These are phyloP conservation scores for Tolypocladium guangdongense DNA, from an alignment of 2,329 filamentous ascomycete species.

Conservation along the genomic window DNA sequence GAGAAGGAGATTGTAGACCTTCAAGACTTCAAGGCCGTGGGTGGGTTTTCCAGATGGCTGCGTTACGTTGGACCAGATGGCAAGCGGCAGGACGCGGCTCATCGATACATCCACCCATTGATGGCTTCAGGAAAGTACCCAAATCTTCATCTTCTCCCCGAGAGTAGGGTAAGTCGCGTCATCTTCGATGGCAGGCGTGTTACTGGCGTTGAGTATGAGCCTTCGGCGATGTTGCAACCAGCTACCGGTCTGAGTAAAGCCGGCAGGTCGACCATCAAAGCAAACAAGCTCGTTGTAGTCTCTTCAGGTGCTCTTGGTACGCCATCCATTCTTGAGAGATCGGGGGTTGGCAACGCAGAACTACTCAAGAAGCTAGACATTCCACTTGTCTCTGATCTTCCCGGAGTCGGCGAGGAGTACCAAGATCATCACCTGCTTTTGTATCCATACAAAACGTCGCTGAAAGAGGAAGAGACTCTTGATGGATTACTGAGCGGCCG, in stretches of 20 bases:
- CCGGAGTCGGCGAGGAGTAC: slow-evolving; percentile 42
- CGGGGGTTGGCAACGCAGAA: slow-evolving; percentile 44
- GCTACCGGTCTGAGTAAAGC: slow-evolving; percentile 3
- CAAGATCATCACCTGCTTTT: slow-evolving; percentile 45
- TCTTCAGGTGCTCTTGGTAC: slow-evolving; percentile 40
- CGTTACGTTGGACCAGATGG: slow-evolving; percentile 36
- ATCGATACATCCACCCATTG: slow-evolving; percentile 29
- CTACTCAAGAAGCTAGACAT: slow-evolving; percentile 37
- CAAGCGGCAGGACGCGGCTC: slow-evolving; percentile 46
- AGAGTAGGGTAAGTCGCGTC: slow-evolving; percentile 44
- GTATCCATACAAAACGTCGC: slow-evolving; percentile 33
- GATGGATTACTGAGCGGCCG: slow-evolving; percentile 40
- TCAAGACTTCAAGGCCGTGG: slow-evolving; percentile 33
- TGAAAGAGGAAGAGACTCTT: slow-evolving; percentile 25
- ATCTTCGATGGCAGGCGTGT: slow-evolving; percentile 41
- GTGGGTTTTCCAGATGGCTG: slow-evolving; percentile 17
- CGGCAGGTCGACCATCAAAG: slow-evolving; percentile 11
- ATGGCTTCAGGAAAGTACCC: slow-evolving; percentile 28
- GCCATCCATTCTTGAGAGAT: slow-evolving; percentile 48
- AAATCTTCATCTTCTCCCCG: slow-evolving; percentile 48
- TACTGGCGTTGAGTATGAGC: slow-evolving; percentile 46
- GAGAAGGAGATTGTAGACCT: slow-evolving; percentile 39
- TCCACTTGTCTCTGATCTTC: slow-evolving; percentile 32
- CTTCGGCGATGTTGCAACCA: slow-evolving; percentile 21
- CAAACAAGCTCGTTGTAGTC: slow-evolving; percentile 18